These are phyloP conservation scores for Pilobolus umbonatus DNA, from an alignment of 192 early-diverging fungal genomes.

Conservation along the genomic window DNA sequence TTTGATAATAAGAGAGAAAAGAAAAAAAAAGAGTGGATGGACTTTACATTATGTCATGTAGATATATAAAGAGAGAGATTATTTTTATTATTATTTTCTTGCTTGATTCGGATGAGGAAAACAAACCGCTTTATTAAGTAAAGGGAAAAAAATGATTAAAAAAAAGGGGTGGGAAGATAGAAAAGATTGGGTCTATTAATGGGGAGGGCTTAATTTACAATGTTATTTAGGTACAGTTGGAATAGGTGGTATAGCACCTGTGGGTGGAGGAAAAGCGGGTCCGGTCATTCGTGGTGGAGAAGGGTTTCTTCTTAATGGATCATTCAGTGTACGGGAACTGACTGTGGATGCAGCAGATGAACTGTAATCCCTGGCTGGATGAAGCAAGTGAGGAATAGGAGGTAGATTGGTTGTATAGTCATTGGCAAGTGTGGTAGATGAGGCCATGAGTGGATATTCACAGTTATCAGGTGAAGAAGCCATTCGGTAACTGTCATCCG, in stretches of 20 bases:
- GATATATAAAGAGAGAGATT: not conserved
- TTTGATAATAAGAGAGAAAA: not conserved
- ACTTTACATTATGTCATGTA: no score
- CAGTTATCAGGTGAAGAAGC: slow-evolving; percentile 15
- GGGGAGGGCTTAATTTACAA: no score
- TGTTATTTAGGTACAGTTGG: no score
- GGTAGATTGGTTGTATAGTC: not conserved
- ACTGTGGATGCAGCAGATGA: not conserved
- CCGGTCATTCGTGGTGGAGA: no score
- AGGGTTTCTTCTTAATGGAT: not conserved
- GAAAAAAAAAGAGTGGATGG: not conserved
- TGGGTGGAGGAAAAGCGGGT: no score
- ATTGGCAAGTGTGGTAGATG: not conserved
- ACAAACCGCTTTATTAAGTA: not conserved
- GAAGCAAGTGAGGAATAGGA: not conserved
- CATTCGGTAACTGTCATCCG: slow-evolving; percentile 6
- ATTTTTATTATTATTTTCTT: not conserved
- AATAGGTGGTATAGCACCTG: no score
- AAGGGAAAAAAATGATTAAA: no score
- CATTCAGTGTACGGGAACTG: not conserved
- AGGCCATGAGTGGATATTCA: slow-evolving; percentile 11
- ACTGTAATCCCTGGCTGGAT: not conserved
- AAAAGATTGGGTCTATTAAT: no score
- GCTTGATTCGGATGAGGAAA: not conserved
- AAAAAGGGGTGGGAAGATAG: no score